A percentile compares a stretch with the other conserved stretches of the same genome.
These are phyloP conservation scores for Theobroma cacao DNA, from an alignment of 345 rosid genomes.

Conservation along the genomic window DNA sequence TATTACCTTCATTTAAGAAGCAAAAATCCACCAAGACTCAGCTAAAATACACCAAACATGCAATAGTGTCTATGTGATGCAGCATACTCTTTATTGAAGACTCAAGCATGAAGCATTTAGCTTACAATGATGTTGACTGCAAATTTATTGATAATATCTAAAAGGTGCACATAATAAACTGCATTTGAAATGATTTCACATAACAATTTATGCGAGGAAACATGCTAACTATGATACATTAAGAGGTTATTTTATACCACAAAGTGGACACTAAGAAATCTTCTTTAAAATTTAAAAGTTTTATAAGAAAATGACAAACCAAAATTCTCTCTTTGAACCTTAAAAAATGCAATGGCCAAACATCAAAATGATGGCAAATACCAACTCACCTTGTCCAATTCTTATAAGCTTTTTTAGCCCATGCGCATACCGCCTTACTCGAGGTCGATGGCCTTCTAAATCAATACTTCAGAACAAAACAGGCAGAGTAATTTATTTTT, in stretches of 20 bases:
- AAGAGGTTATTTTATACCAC: background rate
- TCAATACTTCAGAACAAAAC: slow-evolving; percentile 52
- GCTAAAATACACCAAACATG: background rate
- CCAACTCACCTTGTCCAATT: slow-evolving; percentile 77
- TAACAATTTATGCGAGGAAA: background rate
- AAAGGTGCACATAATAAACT: background rate
- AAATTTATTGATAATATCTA: background rate
- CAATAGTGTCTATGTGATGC: background rate
- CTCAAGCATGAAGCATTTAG: background rate
- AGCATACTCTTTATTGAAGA: background rate
- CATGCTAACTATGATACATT: background rate
- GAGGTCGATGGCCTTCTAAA: slow-evolving; percentile 85
- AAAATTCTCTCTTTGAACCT: background rate
- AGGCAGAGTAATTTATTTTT: background rate
- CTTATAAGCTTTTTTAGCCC: slow-evolving; percentile 77
- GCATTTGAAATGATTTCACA: background rate
- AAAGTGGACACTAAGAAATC: background rate
- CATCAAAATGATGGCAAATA: background rate
- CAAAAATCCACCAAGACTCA: background rate
- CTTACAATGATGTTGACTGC: background rate
- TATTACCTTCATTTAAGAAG: slow-evolving; percentile 1
- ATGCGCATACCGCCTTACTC: slow-evolving; percentile 83
- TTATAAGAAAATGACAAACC: background rate
- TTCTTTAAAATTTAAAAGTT: background rate
- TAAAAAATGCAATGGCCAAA: background rate